Conservation (phyloP, 305 asterid genomes). For the Fraxinus angustifolia region DNA sequence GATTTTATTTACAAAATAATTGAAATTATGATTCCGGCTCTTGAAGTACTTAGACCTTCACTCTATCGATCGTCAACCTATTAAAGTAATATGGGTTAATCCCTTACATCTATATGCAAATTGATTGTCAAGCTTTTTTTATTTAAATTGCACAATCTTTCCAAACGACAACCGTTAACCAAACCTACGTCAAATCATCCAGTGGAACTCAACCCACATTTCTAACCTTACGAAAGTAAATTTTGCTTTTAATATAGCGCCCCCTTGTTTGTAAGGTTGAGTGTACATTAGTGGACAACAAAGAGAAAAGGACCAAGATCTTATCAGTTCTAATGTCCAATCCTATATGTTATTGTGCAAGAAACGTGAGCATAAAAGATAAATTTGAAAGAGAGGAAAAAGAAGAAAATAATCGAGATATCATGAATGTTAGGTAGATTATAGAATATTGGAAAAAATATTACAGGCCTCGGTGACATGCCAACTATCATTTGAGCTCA, state of each 20-base stretch:
- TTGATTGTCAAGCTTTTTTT: background rate
- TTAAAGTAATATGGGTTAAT: too few relatives aligned
- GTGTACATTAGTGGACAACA: background rate
- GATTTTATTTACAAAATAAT: background rate
- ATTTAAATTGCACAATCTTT: background rate
- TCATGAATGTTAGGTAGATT: background rate
- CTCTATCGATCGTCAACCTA: background rate
- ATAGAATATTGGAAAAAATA: background rate
- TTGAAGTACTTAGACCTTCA: background rate
- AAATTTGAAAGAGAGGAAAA: background rate
- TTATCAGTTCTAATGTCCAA: background rate
- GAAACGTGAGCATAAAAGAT: background rate
- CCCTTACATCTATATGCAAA: background rate
- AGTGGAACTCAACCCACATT: background rate
- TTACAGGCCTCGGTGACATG: background rate
- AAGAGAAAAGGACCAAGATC: background rate
- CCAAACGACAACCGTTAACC: background rate
- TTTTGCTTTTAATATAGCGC: background rate
- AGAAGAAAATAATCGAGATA: background rate
- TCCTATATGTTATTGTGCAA: background rate
- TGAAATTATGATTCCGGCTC: too few relatives aligned
- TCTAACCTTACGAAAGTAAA: background rate
- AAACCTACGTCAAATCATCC: background rate
- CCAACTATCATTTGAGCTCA: slow-evolving; percentile 21
- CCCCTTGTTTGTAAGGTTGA: background rate